Evolutionary conservation across 2,329 filamentous ascomycete species (phyloP).

Genomic region (Colletotrichum destructivum): DNA sequence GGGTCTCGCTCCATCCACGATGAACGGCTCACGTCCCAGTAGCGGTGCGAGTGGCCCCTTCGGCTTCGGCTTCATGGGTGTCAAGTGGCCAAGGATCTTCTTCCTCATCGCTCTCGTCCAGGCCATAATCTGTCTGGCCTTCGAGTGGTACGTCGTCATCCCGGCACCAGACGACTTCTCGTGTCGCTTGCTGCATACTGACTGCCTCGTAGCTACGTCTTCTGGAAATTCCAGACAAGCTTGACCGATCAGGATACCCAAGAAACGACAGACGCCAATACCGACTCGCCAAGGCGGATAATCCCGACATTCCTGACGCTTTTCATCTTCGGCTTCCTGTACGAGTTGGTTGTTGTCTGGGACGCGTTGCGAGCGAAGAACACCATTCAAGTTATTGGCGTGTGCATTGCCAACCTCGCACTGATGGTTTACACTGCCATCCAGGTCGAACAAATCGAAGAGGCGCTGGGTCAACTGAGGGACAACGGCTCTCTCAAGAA

Average conservation of each 20-base stretch:
- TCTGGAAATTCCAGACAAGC: conserved; percentile 84
- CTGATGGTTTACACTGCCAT: conserved; percentile 94
- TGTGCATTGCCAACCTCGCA: conserved; percentile 93
- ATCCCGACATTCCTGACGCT: conserved; percentile 97
- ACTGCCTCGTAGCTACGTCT: conserved; percentile 80
- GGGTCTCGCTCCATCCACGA: conserved; percentile 53
- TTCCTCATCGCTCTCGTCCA: conserved; percentile 82
- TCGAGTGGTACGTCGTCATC: conserved; percentile 81
- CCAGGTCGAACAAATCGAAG: conserved; percentile 90
- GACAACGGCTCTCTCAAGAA: conserved; percentile 52
- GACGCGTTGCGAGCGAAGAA: conserved; percentile 96
- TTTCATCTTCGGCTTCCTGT: conserved; percentile 97
- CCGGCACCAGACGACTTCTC: background rate
- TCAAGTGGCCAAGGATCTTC: conserved; percentile 91
- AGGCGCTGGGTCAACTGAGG: conserved; percentile 75
- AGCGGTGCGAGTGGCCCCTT: conserved; percentile 42
- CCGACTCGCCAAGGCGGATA: conserved; percentile 73
- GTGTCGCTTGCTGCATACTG: background rate
- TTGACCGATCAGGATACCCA: conserved; percentile 51
- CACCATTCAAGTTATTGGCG: conserved; percentile 97
- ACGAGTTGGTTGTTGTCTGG: conserved; percentile 90
- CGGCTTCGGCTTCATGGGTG: conserved; percentile 81
- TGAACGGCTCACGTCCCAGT: conserved; percentile 45
- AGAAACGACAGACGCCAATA: conserved; percentile 54
- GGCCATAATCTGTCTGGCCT: conserved; percentile 82